Percentiles rank a stretch among this genome's conserved stretches.
Conservation (phyloP, 106 monocot genomes). For the Vanilla planifolia region DNA sequence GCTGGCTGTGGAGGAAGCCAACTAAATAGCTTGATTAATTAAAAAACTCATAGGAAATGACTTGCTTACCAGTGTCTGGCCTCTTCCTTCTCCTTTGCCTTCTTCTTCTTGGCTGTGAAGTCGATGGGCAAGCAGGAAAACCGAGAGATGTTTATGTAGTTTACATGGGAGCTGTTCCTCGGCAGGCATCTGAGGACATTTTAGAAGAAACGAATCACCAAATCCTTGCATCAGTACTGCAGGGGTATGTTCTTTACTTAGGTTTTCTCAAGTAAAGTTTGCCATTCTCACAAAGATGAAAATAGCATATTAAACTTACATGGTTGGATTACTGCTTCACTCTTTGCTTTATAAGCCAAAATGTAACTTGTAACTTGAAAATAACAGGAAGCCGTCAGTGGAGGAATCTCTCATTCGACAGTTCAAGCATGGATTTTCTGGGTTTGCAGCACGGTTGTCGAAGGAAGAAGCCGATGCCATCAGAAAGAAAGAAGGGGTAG, state of each 20-base stretch:
- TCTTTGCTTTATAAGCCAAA: too few relatives aligned
- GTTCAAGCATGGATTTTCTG: slow-evolving; percentile 63
- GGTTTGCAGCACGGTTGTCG: slow-evolving; percentile 50
- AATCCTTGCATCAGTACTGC: slow-evolving; percentile 40
- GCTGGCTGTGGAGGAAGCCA: not conserved
- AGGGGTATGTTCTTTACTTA: slow-evolving; percentile 17
- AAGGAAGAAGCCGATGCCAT: slow-evolving; percentile 43
- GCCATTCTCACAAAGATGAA: too few relatives aligned
- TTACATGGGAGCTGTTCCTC: slow-evolving; percentile 49
- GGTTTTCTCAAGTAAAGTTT: not conserved
- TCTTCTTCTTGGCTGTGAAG: not conserved
- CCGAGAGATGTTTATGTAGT: slow-evolving; percentile 36
- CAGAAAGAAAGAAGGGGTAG: slow-evolving; percentile 30
- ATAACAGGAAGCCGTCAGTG: not conserved
- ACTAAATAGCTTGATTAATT: not conserved
- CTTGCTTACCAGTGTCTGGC: not conserved
- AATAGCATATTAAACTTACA: too few relatives aligned
- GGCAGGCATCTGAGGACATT: slow-evolving; percentile 11
- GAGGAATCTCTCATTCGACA: slow-evolving; percentile 33
- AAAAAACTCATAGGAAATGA: slow-evolving; percentile 3
- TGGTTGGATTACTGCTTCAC: too few relatives aligned
- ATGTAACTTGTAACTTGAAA: too few relatives aligned
- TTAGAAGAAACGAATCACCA: slow-evolving; percentile 33
- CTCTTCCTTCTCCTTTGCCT: not conserved
- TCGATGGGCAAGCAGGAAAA: slow-evolving; percentile 10